Base-by-base conservation (phyloP, 73 alveolate genomes). In the Stentor roeselii region DNA sequence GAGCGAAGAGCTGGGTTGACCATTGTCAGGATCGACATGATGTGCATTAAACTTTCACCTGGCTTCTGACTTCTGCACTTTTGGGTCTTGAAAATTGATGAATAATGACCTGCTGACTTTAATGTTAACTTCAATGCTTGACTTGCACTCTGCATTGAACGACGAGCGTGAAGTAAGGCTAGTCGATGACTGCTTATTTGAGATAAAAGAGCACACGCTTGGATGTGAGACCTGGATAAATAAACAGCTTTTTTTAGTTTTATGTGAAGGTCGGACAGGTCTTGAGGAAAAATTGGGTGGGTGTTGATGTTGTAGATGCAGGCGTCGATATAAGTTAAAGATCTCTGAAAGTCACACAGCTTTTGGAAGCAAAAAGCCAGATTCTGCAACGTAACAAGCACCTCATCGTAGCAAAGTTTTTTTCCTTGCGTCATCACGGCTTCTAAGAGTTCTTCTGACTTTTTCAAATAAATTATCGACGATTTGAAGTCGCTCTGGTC, bases 141-240 rank as follows among this genome's bases (percentile, higher is more conserved):
- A 15, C 42, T 32, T 67, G 37, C 80, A 30, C 42, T 21, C 37
- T 67, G 86, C n/a, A 90, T 84, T 3, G 91, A 84, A 0, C 80
- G 75, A 3, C 60, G 76, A 3, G 92, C 92, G 61, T 90, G 92
- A 41, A 34, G 21, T 3, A 90, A 59, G 36, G 95, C 95, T 39
- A 82, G 87, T 75, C 85, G 59, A 82, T 90, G 95, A 59, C 85
- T 87, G 40, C 87, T 90, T 3, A 90, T 80, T 75, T 90, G 87
- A 21, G 93, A 87, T 31, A 87, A 61, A 41, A 90, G 82, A 32
- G 95, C 95, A 39, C 95, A 90, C 3, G 78, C 34, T 60, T 90
- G 93, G 90, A 90, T 90, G 36, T 88, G 88, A 39, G 76, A 67
- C 75, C 75, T 36, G 36, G 86, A 38, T 83, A 60, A n/a, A 83